phyloP scores from a whole-genome alignment of 164 flowering plant species.

The Nymphaea colorata region DNA sequence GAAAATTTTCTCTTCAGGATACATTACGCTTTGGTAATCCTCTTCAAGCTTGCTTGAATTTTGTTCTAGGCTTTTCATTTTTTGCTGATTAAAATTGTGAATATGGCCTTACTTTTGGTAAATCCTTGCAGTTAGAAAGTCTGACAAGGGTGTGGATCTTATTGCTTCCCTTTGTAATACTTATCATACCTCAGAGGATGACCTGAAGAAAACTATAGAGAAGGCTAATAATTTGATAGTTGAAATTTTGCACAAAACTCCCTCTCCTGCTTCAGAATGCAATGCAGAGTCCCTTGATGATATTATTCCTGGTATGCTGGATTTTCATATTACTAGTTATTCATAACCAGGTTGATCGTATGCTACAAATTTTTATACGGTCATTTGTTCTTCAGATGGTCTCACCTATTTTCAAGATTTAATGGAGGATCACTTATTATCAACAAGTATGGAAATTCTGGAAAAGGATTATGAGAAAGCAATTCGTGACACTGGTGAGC shows the following conservation, averaged over 20 bases:
- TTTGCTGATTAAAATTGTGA: background rate
- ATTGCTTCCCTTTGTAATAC: conserved; percentile 75
- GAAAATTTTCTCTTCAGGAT: conserved; percentile 52
- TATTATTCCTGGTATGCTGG: conserved; percentile 59
- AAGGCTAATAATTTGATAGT: conserved; percentile 58
- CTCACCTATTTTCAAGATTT: conserved; percentile 69
- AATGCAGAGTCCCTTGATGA: conserved; percentile 37
- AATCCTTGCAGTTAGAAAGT: conserved; percentile 44
- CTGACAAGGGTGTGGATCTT: conserved; percentile 57
- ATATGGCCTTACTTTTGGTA: background rate
- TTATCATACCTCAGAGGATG: conserved; percentile 84
- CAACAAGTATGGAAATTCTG: conserved; percentile 38
- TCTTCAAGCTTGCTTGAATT: conserved; percentile 3
- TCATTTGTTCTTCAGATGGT: conserved; percentile 49
- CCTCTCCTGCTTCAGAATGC: conserved; percentile 54
- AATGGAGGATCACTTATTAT: conserved; percentile 56
- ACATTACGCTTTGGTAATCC: conserved; percentile 51
- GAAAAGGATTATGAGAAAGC: conserved; percentile 81
- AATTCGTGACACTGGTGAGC: conserved; percentile 46
- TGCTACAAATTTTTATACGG: background rate
- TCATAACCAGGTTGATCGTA: background rate
- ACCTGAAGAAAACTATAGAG: conserved; percentile 54
- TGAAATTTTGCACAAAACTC: conserved; percentile 55
- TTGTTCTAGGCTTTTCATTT: background rate
- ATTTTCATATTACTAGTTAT: background rate